These are phyloP conservation scores for Halophytophthora polymorphica DNA, from an alignment of 352 stramenopile species.

Conservation along the genomic window DNA sequence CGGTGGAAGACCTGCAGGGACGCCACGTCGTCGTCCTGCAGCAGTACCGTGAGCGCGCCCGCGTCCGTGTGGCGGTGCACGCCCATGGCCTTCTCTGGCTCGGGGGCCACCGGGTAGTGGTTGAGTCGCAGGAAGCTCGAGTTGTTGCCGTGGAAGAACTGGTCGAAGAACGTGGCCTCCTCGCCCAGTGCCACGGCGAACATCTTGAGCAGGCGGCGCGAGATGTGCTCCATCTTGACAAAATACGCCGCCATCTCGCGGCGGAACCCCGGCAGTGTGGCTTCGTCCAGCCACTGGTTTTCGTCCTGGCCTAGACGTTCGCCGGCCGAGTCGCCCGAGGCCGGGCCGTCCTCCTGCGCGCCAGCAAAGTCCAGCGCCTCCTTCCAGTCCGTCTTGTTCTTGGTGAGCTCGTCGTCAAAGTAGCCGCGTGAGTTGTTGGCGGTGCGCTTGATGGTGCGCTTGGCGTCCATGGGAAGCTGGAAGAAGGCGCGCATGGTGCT, in stretches of 20 bases:
- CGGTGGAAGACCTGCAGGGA: constrained; percentile 58
- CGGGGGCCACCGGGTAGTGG: constrained; percentile 79
- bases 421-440: constrained; percentile 87
- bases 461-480: constrained; percentile 51
- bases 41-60: constrained; percentile 53
- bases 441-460: constrained; percentile 59
- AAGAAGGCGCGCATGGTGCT: constrained; percentile 83
- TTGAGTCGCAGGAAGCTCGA: constrained; percentile 91
- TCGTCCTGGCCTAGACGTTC: constrained; percentile 77
- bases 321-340: constrained; percentile 27
- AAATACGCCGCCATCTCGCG: constrained; percentile 40
- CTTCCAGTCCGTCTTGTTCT: constrained; percentile 93
- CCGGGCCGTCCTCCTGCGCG: constrained; percentile 32
- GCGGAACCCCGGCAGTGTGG: constrained; percentile 55
- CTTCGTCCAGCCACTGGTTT: constrained; percentile 79
- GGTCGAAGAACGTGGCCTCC: constrained; percentile 47
- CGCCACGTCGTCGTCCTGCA: constrained; percentile 61
- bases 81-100: constrained; percentile 47
- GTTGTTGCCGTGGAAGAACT: constrained; percentile 66
- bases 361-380: constrained; percentile 77
- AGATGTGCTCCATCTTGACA: constrained; percentile 49
- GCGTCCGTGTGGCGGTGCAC: constrained; percentile 65
- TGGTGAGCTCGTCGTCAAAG: constrained; percentile 94
- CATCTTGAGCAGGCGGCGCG: constrained; percentile 49
- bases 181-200: constrained; percentile 62